These are phyloP conservation scores for Russula olivacea DNA, from an alignment of 768 basidiomycete genomes.

Conservation along the genomic window DNA sequence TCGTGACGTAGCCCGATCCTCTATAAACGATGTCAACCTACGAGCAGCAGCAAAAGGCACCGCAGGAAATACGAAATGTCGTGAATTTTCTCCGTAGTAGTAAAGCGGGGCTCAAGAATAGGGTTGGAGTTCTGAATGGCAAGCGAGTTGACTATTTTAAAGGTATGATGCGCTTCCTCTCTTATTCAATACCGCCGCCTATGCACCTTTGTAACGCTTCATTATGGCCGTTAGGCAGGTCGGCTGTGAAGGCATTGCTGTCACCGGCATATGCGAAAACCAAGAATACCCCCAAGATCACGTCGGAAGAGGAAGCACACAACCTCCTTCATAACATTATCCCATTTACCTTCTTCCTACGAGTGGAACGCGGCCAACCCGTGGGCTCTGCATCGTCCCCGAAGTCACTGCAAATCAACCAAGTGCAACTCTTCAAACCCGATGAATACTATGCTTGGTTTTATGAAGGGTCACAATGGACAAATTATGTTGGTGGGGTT, in stretches of 20 bases:
- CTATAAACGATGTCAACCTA: slow-evolving; percentile 34
- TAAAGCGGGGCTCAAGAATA: slow-evolving; percentile 80
- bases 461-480: slow-evolving; percentile 91
- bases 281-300: slow-evolving; percentile 70
- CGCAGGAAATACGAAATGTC: slow-evolving; percentile 72
- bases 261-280: slow-evolving; percentile 89
- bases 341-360: slow-evolving; percentile 86
- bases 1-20: not conserved
- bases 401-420: slow-evolving; percentile 73
- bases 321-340: slow-evolving; percentile 63
- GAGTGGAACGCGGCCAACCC: slow-evolving; percentile 70
- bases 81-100: slow-evolving; percentile 84
- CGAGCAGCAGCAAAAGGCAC: slow-evolving; percentile 77
- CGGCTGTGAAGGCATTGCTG: slow-evolving; percentile 85
- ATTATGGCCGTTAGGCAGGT: slow-evolving; percentile 58
- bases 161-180: slow-evolving; percentile 46
- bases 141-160: slow-evolving; percentile 98
- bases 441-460: slow-evolving; percentile 96
- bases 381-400: slow-evolving; percentile 67
- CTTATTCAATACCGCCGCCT: slow-evolving; percentile 5
- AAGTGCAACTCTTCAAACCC: slow-evolving; percentile 69
- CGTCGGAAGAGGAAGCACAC: slow-evolving; percentile 69
- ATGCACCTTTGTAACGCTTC: slow-evolving; percentile 9
- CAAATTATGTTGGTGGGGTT: slow-evolving; percentile 83
- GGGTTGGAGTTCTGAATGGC: slow-evolving; percentile 87